Conservation (phyloP, 257 asterid species). For the Leonotis leonurus region DNA sequence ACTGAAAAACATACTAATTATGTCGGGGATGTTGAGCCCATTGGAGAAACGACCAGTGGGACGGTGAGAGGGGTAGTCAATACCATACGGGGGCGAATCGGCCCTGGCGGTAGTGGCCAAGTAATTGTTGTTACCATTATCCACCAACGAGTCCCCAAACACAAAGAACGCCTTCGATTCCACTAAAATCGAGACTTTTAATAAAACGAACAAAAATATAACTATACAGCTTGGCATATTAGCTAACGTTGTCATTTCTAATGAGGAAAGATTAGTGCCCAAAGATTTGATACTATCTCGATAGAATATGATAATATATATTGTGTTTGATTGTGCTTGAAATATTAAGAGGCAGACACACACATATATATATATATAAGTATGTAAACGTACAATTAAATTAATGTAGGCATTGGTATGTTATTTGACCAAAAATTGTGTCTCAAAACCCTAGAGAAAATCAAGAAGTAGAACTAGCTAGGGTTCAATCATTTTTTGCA, state of each 20-base stretch:
- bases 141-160: conserved; percentile 42
- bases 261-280: background rate
- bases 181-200: background rate
- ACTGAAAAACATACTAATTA: conserved; percentile 31
- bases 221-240: background rate
- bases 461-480: background rate
- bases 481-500: conserved; percentile 3
- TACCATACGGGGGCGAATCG: conserved; percentile 34
- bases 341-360: background rate
- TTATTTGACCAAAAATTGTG: conserved; percentile 6
- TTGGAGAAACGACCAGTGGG: no score
- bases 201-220: background rate
- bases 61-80: no score
- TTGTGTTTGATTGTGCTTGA: background rate
- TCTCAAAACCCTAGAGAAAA: background rate
- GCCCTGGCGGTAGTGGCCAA: conserved; percentile 38
- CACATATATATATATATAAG: background rate
- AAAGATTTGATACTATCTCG: background rate
- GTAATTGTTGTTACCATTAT: conserved; percentile 41
- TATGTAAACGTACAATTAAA: conserved; percentile 4
- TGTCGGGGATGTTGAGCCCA: conserved; percentile 39
- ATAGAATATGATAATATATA: background rate
- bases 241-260: background rate
- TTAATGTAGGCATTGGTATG: background rate
- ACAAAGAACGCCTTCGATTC: conserved; percentile 32